phyloP scores from a whole-genome alignment of 164 flowering plant genomes.

The Kingdonia uniflora region DNA sequence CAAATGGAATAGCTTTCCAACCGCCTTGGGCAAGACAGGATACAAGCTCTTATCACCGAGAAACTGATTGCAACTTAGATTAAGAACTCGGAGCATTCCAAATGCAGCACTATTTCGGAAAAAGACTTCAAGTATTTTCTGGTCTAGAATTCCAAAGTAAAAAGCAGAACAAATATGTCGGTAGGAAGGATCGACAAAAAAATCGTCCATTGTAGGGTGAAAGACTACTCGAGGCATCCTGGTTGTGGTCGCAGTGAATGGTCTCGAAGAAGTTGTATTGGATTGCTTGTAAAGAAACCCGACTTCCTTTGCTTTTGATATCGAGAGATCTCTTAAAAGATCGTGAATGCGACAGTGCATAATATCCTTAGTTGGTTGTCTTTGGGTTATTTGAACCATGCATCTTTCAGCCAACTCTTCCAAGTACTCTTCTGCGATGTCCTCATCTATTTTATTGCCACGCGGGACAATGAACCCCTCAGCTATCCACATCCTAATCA shows the following conservation, averaged over 20 bases:
- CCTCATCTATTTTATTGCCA: background rate
- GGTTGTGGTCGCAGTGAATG: too few species aligned
- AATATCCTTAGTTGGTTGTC: too few species aligned
- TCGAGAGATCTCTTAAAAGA: background rate
- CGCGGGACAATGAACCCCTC: background rate
- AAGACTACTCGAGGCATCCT: too few species aligned
- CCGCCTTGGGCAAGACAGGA: background rate
- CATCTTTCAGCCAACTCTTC: background rate
- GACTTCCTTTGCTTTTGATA: background rate
- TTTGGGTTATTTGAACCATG: background rate
- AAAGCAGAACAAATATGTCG: too few species aligned
- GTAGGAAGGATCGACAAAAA: too few species aligned
- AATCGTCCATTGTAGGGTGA: too few species aligned
- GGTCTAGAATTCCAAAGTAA: too few species aligned
- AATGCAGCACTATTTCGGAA: background rate
- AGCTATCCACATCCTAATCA: conserved; percentile 1
- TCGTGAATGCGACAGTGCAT: background rate
- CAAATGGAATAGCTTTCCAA: background rate
- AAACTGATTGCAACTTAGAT: background rate
- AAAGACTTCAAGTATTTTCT: too few species aligned
- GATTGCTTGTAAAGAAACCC: background rate
- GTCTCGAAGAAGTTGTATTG: background rate
- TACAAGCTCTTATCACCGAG: background rate
- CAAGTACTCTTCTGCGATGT: conserved; percentile 1
- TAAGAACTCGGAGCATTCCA: background rate